phyloP scores from a whole-genome alignment of 1,139 yeast species.

The Pichia sp. region DNA sequence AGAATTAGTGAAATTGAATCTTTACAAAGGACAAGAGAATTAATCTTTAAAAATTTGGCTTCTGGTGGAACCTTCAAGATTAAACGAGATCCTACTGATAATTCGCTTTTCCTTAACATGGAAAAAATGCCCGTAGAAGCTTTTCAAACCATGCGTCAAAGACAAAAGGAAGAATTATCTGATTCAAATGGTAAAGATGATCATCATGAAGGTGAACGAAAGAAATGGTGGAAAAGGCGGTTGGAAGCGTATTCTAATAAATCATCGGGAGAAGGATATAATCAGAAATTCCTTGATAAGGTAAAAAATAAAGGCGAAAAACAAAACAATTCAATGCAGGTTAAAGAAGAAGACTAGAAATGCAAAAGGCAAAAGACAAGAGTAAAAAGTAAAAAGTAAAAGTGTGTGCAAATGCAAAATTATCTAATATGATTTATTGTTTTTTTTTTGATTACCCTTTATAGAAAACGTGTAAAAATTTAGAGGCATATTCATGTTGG shows the following conservation, averaged over 20 bases:
- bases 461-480: no score
- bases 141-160: neutral
- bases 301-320: no score
- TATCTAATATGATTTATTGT: no score
- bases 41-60: constrained; percentile 66
- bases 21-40: constrained; percentile 71
- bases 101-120: neutral
- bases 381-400: no score
- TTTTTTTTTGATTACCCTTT: no score
- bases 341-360: no score
- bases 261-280: neutral
- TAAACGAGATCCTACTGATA: constrained; percentile 4
- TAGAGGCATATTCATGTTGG: no score
- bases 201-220: constrained; percentile 35
- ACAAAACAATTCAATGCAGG: no score
- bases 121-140: neutral
- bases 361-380: no score
- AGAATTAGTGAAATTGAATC: constrained; percentile 74
- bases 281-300: neutral
- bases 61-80: constrained; percentile 44
- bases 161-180: neutral
- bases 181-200: constrained; percentile 24
- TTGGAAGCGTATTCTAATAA: constrained; percentile 31
- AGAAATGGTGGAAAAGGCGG: constrained; percentile 42
- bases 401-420: no score